Conservation (phyloP, 164 flowering plant genomes). For the Chloranthus sessilifolius region DNA sequence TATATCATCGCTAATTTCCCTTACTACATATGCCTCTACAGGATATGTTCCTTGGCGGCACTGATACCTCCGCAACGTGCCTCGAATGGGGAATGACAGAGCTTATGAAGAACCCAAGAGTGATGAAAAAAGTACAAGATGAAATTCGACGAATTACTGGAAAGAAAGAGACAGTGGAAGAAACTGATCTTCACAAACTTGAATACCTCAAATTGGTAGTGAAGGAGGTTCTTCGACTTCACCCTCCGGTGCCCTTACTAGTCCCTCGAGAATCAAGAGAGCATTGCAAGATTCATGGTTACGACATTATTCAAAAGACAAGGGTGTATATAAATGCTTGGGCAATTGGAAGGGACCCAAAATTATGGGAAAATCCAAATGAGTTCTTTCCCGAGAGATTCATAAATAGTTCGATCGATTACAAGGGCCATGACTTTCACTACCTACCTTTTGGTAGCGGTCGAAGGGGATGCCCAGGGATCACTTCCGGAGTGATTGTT, state of each 20-base stretch:
- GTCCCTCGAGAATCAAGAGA: neutral
- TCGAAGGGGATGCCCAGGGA: constrained; percentile 14
- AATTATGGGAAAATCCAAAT: neutral
- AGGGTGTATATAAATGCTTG: constrained; percentile 1
- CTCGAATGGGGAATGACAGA: constrained; percentile 31
- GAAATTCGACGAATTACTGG: constrained; percentile 10
- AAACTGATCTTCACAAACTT: neutral
- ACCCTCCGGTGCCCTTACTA: constrained; percentile 5
- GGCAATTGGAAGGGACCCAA: constrained; percentile 6
- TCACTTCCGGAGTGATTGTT: constrained; percentile 2
- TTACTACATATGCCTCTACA: too few relatives aligned
- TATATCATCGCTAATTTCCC: too few relatives aligned
- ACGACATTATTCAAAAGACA: neutral
- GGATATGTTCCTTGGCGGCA: constrained; percentile 24
- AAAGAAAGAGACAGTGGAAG: constrained; percentile 8
- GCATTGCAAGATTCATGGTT: neutral
- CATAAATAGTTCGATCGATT: neutral
- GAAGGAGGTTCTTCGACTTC: constrained; percentile 2
- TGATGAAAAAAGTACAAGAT: constrained; percentile 8
- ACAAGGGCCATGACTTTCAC: neutral
- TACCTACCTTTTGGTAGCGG: constrained; percentile 13
- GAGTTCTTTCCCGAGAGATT: constrained; percentile 8
- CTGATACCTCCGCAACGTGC: constrained; percentile 22
- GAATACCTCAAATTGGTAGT: constrained; percentile 1
- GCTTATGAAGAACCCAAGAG: constrained; percentile 12